These are phyloP conservation scores for Lentinula detonsa DNA, from an alignment of 768 basidiomycete genomes.

Conservation along the genomic window DNA sequence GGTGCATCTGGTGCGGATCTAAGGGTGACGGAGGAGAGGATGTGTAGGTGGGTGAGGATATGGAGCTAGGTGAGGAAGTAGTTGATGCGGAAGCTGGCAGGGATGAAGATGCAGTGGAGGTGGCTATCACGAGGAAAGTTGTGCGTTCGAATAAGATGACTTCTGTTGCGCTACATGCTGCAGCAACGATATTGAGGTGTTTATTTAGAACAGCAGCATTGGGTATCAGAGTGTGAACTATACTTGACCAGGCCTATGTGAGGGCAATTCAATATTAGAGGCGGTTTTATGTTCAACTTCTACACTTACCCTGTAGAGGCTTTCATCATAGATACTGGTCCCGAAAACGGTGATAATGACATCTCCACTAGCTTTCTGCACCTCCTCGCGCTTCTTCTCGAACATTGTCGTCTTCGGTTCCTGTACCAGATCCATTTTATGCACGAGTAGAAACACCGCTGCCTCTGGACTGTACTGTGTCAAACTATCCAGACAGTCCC, in stretches of 20 bases:
- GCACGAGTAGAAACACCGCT: conserved; percentile 82
- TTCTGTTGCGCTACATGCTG: conserved; percentile 86
- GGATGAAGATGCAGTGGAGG: conserved; percentile 39
- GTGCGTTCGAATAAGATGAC: conserved; percentile 95
- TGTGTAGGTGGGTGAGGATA: conserved; percentile 13
- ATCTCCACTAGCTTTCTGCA: conserved; percentile 63
- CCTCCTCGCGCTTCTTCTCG: conserved; percentile 66
- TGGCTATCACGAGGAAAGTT: conserved; percentile 96
- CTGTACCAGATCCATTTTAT: conserved; percentile 96
- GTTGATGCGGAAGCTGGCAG: conserved; percentile 19
- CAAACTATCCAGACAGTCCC: conserved; percentile 83
- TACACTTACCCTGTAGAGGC: conserved; percentile 75
- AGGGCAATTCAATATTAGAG: conserved; percentile 1
- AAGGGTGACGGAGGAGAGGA: conserved; percentile 3
- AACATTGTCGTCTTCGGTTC: conserved; percentile 55
- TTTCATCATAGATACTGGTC: conserved; percentile 97
- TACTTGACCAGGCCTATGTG: conserved; percentile 91
- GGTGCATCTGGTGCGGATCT: conserved; percentile 42
- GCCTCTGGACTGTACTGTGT: conserved; percentile 76
- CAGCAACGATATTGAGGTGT: conserved; percentile 82
- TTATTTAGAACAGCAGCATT: conserved; percentile 85
- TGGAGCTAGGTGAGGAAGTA: conserved; percentile 21
- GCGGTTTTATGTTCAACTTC: too few species aligned
- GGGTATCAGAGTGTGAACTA: conserved; percentile 94
- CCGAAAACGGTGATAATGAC: conserved; percentile 69